Percentiles rank a stretch among this genome's conserved stretches.
phyloP scores from a whole-genome alignment of 176 grass and related monocot species.

The Lolium multiflorum region DNA sequence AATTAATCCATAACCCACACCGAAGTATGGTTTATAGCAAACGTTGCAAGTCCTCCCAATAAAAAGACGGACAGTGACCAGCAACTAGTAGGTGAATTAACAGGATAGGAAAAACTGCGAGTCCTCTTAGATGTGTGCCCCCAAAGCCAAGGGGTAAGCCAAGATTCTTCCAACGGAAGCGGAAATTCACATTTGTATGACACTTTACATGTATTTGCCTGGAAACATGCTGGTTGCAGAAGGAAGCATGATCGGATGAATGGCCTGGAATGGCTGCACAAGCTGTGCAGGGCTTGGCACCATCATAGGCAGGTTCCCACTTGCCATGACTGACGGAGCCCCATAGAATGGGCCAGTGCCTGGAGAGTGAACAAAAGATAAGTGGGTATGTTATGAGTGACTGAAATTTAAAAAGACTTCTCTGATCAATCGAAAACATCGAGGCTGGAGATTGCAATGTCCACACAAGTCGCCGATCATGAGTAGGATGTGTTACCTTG shows the following conservation, averaged over 20 bases:
- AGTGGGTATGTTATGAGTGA: not conserved
- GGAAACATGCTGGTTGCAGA: constrained; percentile 50
- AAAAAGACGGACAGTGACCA: constrained; percentile 70
- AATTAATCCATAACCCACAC: constrained; percentile 43
- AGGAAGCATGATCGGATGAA: constrained; percentile 64
- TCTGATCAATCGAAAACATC: constrained; percentile 8
- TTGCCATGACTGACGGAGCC: constrained; percentile 54
- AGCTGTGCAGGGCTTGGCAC: constrained; percentile 51
- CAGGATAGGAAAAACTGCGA: constrained; percentile 56
- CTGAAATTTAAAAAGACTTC: not conserved
- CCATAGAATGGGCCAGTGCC: constrained; percentile 43
- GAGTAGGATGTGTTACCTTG: constrained; percentile 59
- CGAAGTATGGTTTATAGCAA: constrained; percentile 36
- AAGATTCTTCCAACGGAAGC: constrained; percentile 54
- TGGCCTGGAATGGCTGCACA: constrained; percentile 56
- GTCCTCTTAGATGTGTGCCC: constrained; percentile 56
- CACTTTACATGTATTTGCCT: constrained; percentile 64
- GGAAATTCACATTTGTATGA: constrained; percentile 37
- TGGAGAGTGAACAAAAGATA: constrained; percentile 40
- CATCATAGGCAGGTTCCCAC: constrained; percentile 59
- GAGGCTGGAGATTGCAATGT: constrained; percentile 22
- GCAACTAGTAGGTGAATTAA: constrained; percentile 56
- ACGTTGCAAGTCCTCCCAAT: constrained; percentile 67
- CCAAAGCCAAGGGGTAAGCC: constrained; percentile 35
- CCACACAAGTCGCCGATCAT: not conserved